Evolutionary conservation across 1,284 basidiomycete species (phyloP).

Genomic region (Naganishia albida): DNA sequence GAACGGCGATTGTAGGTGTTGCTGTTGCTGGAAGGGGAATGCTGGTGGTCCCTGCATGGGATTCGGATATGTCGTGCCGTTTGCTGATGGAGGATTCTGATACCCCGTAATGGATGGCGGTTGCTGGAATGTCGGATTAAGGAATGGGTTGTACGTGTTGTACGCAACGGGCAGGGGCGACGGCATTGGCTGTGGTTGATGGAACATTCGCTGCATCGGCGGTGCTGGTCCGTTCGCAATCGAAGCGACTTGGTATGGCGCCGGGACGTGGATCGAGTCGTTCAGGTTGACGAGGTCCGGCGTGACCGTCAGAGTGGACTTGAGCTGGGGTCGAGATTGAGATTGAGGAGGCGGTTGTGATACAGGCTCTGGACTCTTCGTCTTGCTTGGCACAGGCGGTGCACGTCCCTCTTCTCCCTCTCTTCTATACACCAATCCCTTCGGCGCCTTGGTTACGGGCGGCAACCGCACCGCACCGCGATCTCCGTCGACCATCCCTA

Average conservation of each 20-base stretch:
- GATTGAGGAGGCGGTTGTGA: neutral
- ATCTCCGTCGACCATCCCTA: neutral
- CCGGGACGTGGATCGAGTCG: neutral
- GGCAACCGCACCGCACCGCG: conserved; percentile 8
- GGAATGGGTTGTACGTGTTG: conserved; percentile 5
- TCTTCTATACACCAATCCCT: conserved; percentile 6
- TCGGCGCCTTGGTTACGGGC: conserved; percentile 14
- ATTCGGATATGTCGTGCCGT: too few species aligned
- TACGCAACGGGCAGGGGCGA: neutral
- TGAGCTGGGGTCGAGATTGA: neutral
- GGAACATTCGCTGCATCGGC: conserved; percentile 1
- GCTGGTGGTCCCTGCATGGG: neutral
- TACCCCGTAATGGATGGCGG: neutral
- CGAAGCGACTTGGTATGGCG: neutral
- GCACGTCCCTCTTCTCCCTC: neutral
- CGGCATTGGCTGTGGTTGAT: neutral
- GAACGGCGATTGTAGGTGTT: neutral
- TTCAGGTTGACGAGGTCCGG: neutral
- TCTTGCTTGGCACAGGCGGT: neutral
- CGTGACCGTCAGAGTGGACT: neutral
- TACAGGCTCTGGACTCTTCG: neutral
- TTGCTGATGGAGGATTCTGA: neutral
- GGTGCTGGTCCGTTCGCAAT: neutral
- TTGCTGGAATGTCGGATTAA: neutral
- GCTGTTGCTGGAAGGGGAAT: neutral